Evolutionary conservation across 1,284 basidiomycete genomes (phyloP).

Genomic region (Taiwanofungus camphoratus): DNA sequence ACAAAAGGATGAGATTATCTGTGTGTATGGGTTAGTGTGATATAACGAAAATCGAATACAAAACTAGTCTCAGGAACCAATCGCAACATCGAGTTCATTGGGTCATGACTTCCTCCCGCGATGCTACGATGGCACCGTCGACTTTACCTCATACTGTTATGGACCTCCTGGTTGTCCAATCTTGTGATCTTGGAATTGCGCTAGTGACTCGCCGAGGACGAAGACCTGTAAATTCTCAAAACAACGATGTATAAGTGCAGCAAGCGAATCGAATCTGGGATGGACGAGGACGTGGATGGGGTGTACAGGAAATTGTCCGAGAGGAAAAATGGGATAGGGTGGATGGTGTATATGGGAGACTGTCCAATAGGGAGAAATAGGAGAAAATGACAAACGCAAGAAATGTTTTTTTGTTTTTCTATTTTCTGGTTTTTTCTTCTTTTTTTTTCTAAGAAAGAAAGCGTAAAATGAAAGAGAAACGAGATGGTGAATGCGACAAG

Average conservation of each 20-base stretch:
- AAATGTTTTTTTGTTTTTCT: not conserved
- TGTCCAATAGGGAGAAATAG: not conserved
- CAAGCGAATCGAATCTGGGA: not conserved
- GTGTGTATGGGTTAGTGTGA: not conserved
- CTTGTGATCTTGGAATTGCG: not conserved
- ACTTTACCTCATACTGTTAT: constrained; percentile 1
- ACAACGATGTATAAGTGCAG: not conserved
- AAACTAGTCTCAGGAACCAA: not conserved
- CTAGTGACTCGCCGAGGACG: not conserved
- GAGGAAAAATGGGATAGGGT: not conserved
- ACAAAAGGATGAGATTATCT: not conserved
- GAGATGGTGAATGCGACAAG: not conserved
- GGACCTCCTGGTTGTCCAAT: constrained; percentile 3
- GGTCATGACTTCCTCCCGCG: constrained; percentile 9
- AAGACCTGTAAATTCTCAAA: not conserved
- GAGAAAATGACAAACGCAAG: not conserved
- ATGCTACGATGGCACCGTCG: constrained; percentile 3
- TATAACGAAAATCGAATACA: not conserved
- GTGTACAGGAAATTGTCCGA: too few species aligned
- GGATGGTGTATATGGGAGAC: not conserved
- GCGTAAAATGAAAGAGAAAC: not conserved
- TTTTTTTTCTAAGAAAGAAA: not conserved
- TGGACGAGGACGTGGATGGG: too few species aligned
- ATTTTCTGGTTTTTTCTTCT: not conserved
- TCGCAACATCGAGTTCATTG: constrained; percentile 4